Evolutionary conservation across 164 flowering plant genomes (phyloP), one percentile per base, ranked within the genome.

Genomic region (Malania oleifera): DNA sequence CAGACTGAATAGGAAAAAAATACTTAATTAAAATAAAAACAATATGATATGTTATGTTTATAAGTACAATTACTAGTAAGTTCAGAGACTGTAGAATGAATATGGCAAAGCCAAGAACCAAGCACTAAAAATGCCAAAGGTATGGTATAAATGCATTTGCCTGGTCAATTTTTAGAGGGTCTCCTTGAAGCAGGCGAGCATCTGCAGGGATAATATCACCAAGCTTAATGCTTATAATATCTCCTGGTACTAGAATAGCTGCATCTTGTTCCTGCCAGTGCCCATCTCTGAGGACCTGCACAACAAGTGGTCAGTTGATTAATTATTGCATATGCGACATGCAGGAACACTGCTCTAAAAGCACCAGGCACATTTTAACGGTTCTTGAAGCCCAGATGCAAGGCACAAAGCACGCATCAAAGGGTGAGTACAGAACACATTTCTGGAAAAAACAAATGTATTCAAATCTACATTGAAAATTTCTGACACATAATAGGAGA

Each of bases 191-290:
- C 52, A 89, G 70, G 39, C 90, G 90, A 41, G 96, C 92, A 81
- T 88, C 96, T 45, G 96, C 92, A 39, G 96, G 90, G 37, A 88
- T 73, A 62, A 88, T 88, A 73, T 85, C 92, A 49, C 96, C 96
- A 55, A 87, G 89, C 74, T 79, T 87, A 59, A 87, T 83, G 79
- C 86, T 85, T 52, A 88, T 76, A 63, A 85, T 86, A 60, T 88
- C 96, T 70, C 96, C 96, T 13, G 92, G 96, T 26, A 86, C 96
- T 28, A 89, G 71, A 69, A 86, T 58, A 52, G 85, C 60, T 27
- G 96, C 96, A 76, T 89, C 95, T 64, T 70, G 75, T 61, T 87
- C 91, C 68, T 81, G 81, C 95, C 95, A 87, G 28, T 70, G 83
- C 60, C 89, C 87, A 67, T 85, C 91, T 78, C 91, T 76, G 27